Conservation (phyloP, 139 green algal species). For the Auxenochlorella pyrenoidosa region DNA sequence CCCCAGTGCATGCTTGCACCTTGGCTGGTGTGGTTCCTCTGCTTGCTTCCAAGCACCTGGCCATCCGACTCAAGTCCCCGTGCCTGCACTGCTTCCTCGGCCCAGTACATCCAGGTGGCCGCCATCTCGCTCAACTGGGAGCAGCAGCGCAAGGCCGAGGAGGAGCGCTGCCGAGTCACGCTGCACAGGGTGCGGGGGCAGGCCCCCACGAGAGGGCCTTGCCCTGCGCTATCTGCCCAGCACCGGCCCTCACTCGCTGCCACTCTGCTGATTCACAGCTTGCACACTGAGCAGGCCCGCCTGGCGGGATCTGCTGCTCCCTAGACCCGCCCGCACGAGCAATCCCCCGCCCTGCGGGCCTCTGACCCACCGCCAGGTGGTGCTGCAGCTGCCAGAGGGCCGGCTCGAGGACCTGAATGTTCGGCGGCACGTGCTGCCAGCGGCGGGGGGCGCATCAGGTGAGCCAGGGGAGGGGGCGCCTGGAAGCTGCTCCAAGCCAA, state of each 20-base stretch:
- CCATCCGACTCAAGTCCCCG: no score
- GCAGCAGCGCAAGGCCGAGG: constrained; percentile 36
- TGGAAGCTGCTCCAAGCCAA: background rate
- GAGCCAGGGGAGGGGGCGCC: background rate
- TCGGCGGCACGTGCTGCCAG: constrained; percentile 20
- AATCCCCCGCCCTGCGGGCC: no score
- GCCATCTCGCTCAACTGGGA: constrained; percentile 24
- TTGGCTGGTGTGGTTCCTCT: no score
- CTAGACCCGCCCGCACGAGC: no score
- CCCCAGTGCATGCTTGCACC: no score
- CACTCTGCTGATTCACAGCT: background rate
- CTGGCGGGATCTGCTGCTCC: no score
- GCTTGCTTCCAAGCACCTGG: no score
- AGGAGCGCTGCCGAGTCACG: background rate
- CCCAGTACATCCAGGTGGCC: constrained; percentile 17
- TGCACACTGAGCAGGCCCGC: background rate
- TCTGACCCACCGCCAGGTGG: constrained; percentile 12
- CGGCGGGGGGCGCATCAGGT: constrained; percentile 42
- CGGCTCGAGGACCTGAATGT: background rate
- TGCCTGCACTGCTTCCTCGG: no score
- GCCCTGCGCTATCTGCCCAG: no score
- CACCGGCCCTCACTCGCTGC: background rate
- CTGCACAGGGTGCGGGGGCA: constrained; percentile 10
- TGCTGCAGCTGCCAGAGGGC: background rate
- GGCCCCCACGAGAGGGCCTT: no score